phyloP scores from a whole-genome alignment of 176 grass and related monocot genomes.

The Saccharum spontaneum region DNA sequence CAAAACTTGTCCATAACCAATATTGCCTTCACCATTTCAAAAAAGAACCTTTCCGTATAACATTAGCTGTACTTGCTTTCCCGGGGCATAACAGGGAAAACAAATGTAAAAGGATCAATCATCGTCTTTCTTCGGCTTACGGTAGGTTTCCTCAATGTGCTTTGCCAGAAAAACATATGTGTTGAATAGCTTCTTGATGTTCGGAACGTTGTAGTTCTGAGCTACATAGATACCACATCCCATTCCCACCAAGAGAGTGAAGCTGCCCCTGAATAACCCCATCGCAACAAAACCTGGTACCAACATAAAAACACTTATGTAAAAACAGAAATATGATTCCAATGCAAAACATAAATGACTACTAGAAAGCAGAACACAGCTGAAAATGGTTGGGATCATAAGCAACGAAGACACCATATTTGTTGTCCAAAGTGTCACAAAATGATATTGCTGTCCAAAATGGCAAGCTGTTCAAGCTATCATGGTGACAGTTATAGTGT shows the following conservation, averaged over 20 bases:
- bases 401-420: not conserved
- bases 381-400: not conserved
- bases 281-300: constrained; percentile 34
- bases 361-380: not conserved
- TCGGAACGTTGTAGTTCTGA: constrained; percentile 74
- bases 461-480: not conserved
- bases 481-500: not conserved
- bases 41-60: not conserved
- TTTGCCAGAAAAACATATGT: constrained; percentile 60
- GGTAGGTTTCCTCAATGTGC: constrained; percentile 68
- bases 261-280: constrained; percentile 66
- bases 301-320: constrained; percentile 19
- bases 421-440: not conserved
- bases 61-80: constrained; percentile 12
- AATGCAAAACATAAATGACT: not conserved
- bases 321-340: not conserved
- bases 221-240: constrained; percentile 63
- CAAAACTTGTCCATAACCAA: constrained; percentile 1
- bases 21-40: not conserved
- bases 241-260: constrained; percentile 60
- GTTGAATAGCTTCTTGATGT: constrained; percentile 67
- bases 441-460: not conserved
- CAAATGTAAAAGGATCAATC: constrained; percentile 33
- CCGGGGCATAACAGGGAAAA: constrained; percentile 1
- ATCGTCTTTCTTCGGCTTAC: constrained; percentile 64